Percentiles rank a stretch among this genome's conserved stretches.
These are phyloP conservation scores for Calonectria henricotiae DNA, from an alignment of 2,329 filamentous ascomycete species.

Conservation along the genomic window DNA sequence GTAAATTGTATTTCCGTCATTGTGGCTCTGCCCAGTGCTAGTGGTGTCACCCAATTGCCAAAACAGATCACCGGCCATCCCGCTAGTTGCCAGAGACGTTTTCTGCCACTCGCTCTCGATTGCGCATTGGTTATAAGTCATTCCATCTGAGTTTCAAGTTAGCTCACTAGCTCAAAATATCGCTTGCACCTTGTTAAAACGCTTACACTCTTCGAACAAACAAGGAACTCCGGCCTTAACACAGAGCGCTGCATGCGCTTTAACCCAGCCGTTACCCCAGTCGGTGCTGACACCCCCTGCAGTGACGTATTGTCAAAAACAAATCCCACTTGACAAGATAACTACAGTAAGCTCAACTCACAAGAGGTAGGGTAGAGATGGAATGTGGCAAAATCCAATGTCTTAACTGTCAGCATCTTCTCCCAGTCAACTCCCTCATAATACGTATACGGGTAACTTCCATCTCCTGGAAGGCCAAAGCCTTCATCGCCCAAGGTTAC, in stretches of 20 bases:
- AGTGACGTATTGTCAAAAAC: background rate
- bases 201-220: slow-evolving; percentile 57
- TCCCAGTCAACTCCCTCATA: slow-evolving; percentile 69
- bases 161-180: background rate
- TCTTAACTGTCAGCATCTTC: slow-evolving; percentile 67
- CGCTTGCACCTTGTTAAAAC: background rate
- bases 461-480: slow-evolving; percentile 66
- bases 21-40: slow-evolving; percentile 61
- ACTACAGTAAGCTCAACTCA: slow-evolving; percentile 39
- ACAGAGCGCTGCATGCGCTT: slow-evolving; percentile 53
- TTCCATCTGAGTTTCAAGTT: slow-evolving; percentile 46
- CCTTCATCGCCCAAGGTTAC: slow-evolving; percentile 74
- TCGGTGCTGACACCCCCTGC: slow-evolving; percentile 41
- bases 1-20: slow-evolving; percentile 66
- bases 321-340: background rate
- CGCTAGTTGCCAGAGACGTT: slow-evolving; percentile 52
- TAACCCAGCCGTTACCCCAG: slow-evolving; percentile 43
- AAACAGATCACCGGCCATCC: slow-evolving; percentile 60
- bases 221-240: slow-evolving; percentile 53
- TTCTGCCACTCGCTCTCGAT: slow-evolving; percentile 68
- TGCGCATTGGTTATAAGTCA: slow-evolving; percentile 50
- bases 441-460: slow-evolving; percentile 68
- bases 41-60: slow-evolving; percentile 62
- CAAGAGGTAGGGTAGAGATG: slow-evolving; percentile 55
- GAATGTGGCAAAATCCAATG: slow-evolving; percentile 66